Evolutionary conservation across 2,329 filamentous ascomycete genomes (phyloP).

Genomic region (Gnomoniopsis sp.): DNA sequence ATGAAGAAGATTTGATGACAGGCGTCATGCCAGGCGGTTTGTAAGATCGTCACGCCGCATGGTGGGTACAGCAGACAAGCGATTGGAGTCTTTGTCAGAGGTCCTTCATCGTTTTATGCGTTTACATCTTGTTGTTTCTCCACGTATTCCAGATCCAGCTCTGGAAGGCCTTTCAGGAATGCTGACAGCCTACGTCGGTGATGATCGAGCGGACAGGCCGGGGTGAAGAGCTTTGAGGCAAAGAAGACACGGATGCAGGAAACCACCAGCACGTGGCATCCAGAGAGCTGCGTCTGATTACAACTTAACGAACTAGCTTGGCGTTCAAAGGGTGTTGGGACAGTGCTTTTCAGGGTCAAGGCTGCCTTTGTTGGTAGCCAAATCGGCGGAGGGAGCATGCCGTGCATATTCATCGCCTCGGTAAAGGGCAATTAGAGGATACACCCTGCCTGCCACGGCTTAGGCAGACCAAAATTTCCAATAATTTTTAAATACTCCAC

Average conservation of each 20-base stretch:
- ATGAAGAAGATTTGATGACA: conserved; percentile 62
- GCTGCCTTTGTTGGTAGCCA: not conserved
- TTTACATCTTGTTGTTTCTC: too few relatives aligned
- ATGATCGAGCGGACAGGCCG: not conserved
- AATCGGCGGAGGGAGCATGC: not conserved
- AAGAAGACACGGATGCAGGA: not conserved
- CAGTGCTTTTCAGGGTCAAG: not conserved
- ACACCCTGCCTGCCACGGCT: not conserved
- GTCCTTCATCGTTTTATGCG: not conserved
- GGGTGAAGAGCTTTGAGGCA: not conserved
- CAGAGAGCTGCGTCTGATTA: not conserved
- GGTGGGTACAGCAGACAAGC: too few relatives aligned
- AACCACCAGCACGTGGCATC: not conserved
- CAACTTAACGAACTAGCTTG: not conserved
- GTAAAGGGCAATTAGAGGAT: not conserved
- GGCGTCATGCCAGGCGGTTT: conserved; percentile 28
- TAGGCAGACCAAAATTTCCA: not conserved
- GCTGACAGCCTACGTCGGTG: not conserved
- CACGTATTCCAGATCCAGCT: too few relatives aligned
- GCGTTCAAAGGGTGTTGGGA: conserved; percentile 4
- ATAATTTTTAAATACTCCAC: not conserved
- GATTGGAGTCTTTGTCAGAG: too few relatives aligned
- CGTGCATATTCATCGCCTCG: not conserved
- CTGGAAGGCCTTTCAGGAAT: not conserved
- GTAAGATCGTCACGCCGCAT: not conserved